A percentile compares a stretch with the other conserved stretches of the same genome.
These are phyloP conservation scores for Apiospora sp. DNA, from an alignment of 2,329 filamentous ascomycete genomes.

Conservation along the genomic window DNA sequence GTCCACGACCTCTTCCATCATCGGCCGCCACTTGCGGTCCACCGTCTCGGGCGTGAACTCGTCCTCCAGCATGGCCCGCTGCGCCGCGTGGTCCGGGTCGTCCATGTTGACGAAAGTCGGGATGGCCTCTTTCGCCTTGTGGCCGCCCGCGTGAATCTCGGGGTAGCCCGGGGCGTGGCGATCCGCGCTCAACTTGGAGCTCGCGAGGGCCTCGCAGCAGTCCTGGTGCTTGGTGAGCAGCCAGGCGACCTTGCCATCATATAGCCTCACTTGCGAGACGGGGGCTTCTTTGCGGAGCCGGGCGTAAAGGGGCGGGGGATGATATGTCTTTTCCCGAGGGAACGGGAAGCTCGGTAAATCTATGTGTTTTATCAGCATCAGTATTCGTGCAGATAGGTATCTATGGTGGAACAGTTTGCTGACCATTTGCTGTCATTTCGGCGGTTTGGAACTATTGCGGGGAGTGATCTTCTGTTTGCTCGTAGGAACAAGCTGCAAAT, in stretches of 20 bases:
- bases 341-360: constrained; percentile 26
- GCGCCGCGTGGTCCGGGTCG: constrained; percentile 24
- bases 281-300: constrained; percentile 25
- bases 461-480: not conserved
- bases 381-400: not conserved
- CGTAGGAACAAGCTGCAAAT: not conserved
- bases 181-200: constrained; percentile 24
- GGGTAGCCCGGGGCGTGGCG: constrained; percentile 28
- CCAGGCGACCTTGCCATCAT: constrained; percentile 24
- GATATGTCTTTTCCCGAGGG: constrained; percentile 23
- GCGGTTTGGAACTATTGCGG: not conserved
- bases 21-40: constrained; percentile 2
- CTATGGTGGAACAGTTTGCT: not conserved
- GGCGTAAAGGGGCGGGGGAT: constrained; percentile 21
- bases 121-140: constrained; percentile 17
- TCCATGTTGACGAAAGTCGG: constrained; percentile 26
- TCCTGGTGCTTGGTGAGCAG: constrained; percentile 27
- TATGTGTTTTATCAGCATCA: not conserved
- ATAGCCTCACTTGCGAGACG: constrained; percentile 28
- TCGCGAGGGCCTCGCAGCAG: constrained; percentile 22
- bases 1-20: constrained; percentile 29
- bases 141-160: constrained; percentile 22
- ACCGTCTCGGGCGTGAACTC: constrained; percentile 27
- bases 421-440: not conserved
- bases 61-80: constrained; percentile 25